Conservation (phyloP, 2,329 filamentous ascomycete species). For the Beauveria australis region DNA sequence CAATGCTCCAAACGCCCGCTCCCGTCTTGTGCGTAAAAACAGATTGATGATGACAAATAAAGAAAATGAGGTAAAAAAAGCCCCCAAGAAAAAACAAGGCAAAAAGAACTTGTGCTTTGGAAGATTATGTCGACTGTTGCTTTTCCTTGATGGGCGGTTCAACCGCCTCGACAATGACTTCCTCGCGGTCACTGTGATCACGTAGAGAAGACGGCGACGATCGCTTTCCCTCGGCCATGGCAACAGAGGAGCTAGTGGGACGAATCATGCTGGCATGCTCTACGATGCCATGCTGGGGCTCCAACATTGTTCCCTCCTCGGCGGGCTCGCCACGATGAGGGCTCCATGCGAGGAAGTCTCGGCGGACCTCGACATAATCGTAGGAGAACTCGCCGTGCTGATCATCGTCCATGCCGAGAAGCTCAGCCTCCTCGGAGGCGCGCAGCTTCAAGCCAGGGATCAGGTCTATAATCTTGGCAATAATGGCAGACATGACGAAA, state of each 20-base stretch:
- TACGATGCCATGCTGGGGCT: constrained; percentile 63
- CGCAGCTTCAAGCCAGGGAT: constrained; percentile 73
- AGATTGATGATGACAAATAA: background rate
- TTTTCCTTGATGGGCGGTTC: constrained; percentile 10
- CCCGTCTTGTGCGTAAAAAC: background rate
- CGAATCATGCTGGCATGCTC: constrained; percentile 46
- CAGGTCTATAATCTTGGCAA: constrained; percentile 67
- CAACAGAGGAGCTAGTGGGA: constrained; percentile 16
- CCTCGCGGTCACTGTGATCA: constrained; percentile 3
- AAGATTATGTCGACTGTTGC: constrained; percentile 2
- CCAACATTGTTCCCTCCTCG: constrained; percentile 46
- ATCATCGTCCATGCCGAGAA: constrained; percentile 83
- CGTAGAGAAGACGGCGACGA: constrained; percentile 8
- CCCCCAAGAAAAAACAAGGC: background rate
- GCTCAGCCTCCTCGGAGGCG: constrained; percentile 72
- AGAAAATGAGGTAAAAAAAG: constrained; percentile 3
- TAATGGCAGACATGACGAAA: constrained; percentile 64
- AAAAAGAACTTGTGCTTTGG: background rate
- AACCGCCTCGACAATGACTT: constrained; percentile 6
- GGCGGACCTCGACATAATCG: constrained; percentile 82
- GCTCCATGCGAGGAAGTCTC: constrained; percentile 83
- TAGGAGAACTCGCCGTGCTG: constrained; percentile 87
- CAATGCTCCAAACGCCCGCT: constrained; percentile 5
- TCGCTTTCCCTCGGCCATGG: constrained; percentile 10
- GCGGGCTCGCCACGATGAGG: constrained; percentile 61